Conservation (phyloP, 1,139 yeast genomes). For the Blastobotrys aristatus region DNA sequence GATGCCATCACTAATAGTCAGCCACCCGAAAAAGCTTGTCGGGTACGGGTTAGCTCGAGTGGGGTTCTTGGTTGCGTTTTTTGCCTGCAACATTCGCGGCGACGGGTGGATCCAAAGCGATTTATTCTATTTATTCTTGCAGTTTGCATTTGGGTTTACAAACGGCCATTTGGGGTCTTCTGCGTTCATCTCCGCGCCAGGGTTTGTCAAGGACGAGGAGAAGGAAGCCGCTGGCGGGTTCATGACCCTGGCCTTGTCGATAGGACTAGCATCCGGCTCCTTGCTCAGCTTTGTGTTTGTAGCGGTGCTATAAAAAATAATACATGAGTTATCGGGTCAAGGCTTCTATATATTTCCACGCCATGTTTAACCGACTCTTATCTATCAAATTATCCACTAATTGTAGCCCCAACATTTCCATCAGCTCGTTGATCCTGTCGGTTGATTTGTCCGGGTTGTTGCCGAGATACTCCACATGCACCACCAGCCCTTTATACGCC, state of each 20-base stretch:
- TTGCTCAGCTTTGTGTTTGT: constrained; percentile 66
- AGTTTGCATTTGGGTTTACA: constrained; percentile 74
- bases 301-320: constrained; percentile 14
- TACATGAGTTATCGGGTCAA: constrained; percentile 1
- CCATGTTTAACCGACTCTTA: constrained; percentile 16
- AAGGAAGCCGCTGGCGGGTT: constrained; percentile 94
- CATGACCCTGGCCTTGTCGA: constrained; percentile 67
- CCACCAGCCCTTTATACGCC: constrained; percentile 60
- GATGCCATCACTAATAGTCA: constrained; percentile 24
- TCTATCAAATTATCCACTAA: constrained; percentile 10
- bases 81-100: constrained; percentile 56
- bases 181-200: constrained; percentile 75
- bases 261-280: constrained; percentile 76
- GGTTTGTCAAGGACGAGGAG: constrained; percentile 52
- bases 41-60: constrained; percentile 32
- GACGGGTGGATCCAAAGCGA: constrained; percentile 52
- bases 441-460: constrained; percentile 8
- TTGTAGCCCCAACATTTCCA: constrained; percentile 16
- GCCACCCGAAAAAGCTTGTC: constrained; percentile 16
- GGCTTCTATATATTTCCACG: constrained; percentile 24
- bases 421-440: constrained; percentile 16
- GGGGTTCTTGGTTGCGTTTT: constrained; percentile 47
- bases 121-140: constrained; percentile 59
- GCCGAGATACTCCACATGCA: constrained; percentile 44
- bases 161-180: constrained; percentile 84